Conservation (phyloP, 768 basidiomycete species). For the Pulveroboletus sp. region DNA sequence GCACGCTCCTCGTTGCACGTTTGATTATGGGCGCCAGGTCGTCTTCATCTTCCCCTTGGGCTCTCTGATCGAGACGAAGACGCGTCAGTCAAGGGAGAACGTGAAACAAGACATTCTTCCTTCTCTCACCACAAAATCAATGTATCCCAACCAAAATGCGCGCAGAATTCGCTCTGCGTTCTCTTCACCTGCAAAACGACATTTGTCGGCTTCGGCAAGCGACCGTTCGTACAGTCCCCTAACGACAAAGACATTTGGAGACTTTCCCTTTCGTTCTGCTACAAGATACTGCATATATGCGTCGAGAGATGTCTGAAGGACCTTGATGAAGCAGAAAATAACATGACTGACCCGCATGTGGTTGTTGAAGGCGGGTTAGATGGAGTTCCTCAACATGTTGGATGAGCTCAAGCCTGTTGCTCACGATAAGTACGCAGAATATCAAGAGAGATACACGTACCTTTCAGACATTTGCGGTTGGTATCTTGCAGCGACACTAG, state of each 20-base stretch:
- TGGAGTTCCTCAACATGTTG: conserved; percentile 55
- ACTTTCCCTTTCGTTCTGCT: conserved; percentile 58
- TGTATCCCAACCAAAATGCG: conserved; percentile 72
- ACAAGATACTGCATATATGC: conserved; percentile 62
- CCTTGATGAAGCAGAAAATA: conserved; percentile 14
- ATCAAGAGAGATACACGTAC: conserved; percentile 28
- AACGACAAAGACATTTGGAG: conserved; percentile 57
- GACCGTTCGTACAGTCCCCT: conserved; percentile 68
- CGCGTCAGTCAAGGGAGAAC: neutral
- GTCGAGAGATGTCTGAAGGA: conserved; percentile 44
- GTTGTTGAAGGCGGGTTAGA: conserved; percentile 68
- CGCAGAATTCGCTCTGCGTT: conserved; percentile 58
- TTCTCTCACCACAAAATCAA: conserved; percentile 61
- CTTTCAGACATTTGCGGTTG: no score
- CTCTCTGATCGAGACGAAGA: conserved; percentile 10
- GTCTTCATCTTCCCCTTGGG: conserved; percentile 41
- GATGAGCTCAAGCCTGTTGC: conserved; percentile 41
- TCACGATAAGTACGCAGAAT: neutral
- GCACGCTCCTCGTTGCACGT: conserved; percentile 70
- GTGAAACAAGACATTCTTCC: neutral
- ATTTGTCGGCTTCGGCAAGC: conserved; percentile 66
- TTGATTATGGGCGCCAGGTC: conserved; percentile 42
- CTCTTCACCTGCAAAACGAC: conserved; percentile 50
- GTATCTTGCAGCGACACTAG: no score
- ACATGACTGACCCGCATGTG: conserved; percentile 65